Evolutionary conservation across 2,329 filamentous ascomycete genomes (phyloP), one percentile per base, ranked within the genome.

Genomic region (Trichophyton benhamiae): DNA sequence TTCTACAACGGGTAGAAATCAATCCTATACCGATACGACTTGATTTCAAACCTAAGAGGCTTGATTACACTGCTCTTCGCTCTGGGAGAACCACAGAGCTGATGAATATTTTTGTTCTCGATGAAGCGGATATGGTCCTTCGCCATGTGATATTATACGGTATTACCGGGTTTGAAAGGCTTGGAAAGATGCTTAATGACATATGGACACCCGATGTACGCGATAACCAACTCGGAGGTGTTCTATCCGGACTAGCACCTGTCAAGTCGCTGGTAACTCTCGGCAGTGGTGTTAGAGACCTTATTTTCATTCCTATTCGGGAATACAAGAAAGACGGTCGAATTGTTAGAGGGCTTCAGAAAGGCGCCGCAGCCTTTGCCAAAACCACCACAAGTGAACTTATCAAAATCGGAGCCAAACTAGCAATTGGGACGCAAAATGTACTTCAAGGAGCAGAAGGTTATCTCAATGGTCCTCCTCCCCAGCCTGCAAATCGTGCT

Each of bases 1-100:
- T 96, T 73, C 79, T 99, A 1, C 92, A 97, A 71, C 83, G 94
- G 60, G 87, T 90, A 1, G 94, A 97, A 75, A 81, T 99, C 55
- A 88, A 89, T 65, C 84, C 88, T 3, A 83, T 99, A 25, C 86
- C 86, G 1, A 82, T 99, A 61, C 91, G 88, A 69, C 83, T 95
- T 2, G 94, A 99, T 74, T 99, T 99, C 77, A 99, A 99, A 72
- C 94, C 94, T 7, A 97, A 99, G 74, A 85, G 90, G n/a, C 89
- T 99, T 17, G 92, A 99, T 72, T 99, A 99, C 68, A 89, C 86
- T 0, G 91, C 91, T 2, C 82, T 99, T 2, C 86, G 91, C 27
- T 96, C 94, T 0, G 94, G 94, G 1, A 90, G 89, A 66, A 97
- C 94, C 0, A 95, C 90, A 0, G 94, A 99, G 72, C 95, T 99